Percentiles rank a stretch among this genome's conserved stretches.
These are phyloP conservation scores for Mucor racemosus DNA, from an alignment of 371 early-diverging fungal genomes.

Conservation along the genomic window DNA sequence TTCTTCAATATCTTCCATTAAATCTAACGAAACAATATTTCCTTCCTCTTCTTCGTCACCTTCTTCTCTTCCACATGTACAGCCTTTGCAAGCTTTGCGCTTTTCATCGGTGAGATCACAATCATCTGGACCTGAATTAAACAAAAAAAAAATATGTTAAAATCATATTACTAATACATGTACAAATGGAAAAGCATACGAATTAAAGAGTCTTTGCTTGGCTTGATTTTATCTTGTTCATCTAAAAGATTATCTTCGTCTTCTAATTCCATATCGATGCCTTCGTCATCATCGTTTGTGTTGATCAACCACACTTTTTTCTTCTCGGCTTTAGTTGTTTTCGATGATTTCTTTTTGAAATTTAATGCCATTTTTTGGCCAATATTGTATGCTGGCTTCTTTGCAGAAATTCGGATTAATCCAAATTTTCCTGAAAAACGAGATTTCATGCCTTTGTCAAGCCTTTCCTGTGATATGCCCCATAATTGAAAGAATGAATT, in stretches of 20 bases:
- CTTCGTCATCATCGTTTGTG: slow-evolving; percentile 62
- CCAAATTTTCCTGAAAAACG: slow-evolving; percentile 53
- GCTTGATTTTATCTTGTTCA: slow-evolving; percentile 66
- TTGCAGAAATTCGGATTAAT: slow-evolving; percentile 57
- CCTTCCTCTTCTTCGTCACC: slow-evolving; percentile 53
- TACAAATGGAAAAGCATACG: not conserved
- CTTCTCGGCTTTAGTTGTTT: slow-evolving; percentile 25
- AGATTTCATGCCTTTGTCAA: slow-evolving; percentile 48
- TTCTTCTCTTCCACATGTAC: slow-evolving; percentile 93
- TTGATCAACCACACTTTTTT: slow-evolving; percentile 50
- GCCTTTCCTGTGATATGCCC: slow-evolving; percentile 47
- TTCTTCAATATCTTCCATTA: slow-evolving; percentile 51
- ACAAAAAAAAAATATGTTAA: not conserved
- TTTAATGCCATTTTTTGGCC: slow-evolving; percentile 63
- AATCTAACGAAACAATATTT: slow-evolving; percentile 76
- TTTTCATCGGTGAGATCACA: slow-evolving; percentile 71
- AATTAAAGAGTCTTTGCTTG: slow-evolving; percentile 65
- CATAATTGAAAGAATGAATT: slow-evolving; percentile 41
- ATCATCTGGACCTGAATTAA: slow-evolving; percentile 55
- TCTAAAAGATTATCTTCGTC: not conserved
- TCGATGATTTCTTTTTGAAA: slow-evolving; percentile 58
- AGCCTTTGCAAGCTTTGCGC: slow-evolving; percentile 96
- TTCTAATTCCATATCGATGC: slow-evolving; percentile 9
- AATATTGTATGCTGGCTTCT: slow-evolving; percentile 86
- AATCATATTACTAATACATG: not conserved